Conservation (phyloP, 2,329 filamentous ascomycete species). For the Hypoxylon sp. region DNA sequence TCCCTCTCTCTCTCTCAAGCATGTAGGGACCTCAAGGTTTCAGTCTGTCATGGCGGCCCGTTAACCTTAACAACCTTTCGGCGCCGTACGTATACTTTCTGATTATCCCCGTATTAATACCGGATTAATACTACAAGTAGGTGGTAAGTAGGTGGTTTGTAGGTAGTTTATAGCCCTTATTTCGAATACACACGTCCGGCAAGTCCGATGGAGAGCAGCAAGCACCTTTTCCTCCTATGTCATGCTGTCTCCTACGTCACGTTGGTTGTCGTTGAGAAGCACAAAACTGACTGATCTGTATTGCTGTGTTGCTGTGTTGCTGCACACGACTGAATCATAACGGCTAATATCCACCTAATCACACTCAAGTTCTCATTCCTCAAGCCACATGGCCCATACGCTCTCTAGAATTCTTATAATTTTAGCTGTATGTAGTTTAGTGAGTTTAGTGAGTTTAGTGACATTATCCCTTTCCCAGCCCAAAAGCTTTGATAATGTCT, state of each 20-base stretch:
- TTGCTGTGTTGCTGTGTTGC: conserved; percentile 3
- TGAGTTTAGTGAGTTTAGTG: background rate
- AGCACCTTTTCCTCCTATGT: background rate
- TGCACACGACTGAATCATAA: conserved; percentile 23
- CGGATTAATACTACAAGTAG: background rate
- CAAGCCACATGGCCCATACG: conserved; percentile 6
- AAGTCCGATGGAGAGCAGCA: conserved; percentile 5
- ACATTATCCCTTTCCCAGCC: background rate
- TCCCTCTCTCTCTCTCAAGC: background rate
- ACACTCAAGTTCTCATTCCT: background rate
- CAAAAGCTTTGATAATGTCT: conserved; percentile 10
- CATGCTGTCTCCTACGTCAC: too few relatives aligned
- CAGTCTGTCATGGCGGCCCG: conserved; percentile 18
- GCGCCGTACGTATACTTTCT: background rate
- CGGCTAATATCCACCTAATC: background rate
- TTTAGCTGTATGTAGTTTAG: conserved; percentile 1
- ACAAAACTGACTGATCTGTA: background rate
- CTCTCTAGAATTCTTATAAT: conserved; percentile 1
- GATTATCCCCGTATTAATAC: too few relatives aligned
- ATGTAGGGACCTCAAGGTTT: conserved; percentile 21
- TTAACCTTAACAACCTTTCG: conserved; percentile 15
- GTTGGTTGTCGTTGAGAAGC: background rate
- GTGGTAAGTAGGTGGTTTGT: too few relatives aligned
- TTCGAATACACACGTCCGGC: conserved; percentile 1
- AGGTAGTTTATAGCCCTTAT: background rate